Percentiles rank a stretch among this genome's conserved stretches.
These are phyloP conservation scores for Boeremia lycopersici DNA, from an alignment of 2,329 filamentous ascomycete species.

Conservation along the genomic window DNA sequence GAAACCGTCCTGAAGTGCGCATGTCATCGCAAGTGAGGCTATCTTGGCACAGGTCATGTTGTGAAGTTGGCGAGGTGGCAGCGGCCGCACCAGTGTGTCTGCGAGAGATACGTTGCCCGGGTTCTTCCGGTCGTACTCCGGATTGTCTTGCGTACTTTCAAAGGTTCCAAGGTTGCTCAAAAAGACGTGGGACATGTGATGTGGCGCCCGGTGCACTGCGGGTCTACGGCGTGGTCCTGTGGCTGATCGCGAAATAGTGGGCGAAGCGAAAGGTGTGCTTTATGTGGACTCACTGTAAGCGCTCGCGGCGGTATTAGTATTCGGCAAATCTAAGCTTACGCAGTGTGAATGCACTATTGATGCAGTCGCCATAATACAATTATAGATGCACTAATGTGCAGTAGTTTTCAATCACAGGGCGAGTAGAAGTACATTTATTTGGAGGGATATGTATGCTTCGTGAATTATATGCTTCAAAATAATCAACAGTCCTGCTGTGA, in stretches of 20 bases:
- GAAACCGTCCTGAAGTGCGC: slow-evolving; percentile 5
- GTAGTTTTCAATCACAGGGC: slow-evolving; percentile 3
- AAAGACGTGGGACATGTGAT: neutral
- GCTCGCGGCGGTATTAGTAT: slow-evolving; percentile 7
- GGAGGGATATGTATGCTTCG: neutral
- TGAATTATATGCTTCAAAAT: slow-evolving; percentile 18
- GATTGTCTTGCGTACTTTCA: neutral
- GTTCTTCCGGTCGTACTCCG: neutral
- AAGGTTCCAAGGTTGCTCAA: no score
- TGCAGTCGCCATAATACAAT: neutral
- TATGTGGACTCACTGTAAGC: slow-evolving; percentile 6
- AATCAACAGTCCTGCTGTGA: slow-evolving; percentile 49
- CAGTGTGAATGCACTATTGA: slow-evolving; percentile 8
- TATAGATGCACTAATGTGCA: slow-evolving; percentile 4
- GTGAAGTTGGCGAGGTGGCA: neutral
- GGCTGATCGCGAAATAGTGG: neutral
- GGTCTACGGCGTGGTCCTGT: neutral
- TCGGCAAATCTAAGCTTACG: slow-evolving; percentile 7
- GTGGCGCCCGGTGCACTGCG: neutral
- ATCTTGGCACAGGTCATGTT: slow-evolving; percentile 5
- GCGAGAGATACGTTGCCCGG: neutral
- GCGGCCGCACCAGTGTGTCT: slow-evolving; percentile 8
- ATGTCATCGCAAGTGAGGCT: slow-evolving; percentile 1
- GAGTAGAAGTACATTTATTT: neutral
- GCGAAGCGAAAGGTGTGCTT: neutral